phyloP scores from a whole-genome alignment of 2,329 filamentous ascomycete genomes.

The Didymella segeticola region DNA sequence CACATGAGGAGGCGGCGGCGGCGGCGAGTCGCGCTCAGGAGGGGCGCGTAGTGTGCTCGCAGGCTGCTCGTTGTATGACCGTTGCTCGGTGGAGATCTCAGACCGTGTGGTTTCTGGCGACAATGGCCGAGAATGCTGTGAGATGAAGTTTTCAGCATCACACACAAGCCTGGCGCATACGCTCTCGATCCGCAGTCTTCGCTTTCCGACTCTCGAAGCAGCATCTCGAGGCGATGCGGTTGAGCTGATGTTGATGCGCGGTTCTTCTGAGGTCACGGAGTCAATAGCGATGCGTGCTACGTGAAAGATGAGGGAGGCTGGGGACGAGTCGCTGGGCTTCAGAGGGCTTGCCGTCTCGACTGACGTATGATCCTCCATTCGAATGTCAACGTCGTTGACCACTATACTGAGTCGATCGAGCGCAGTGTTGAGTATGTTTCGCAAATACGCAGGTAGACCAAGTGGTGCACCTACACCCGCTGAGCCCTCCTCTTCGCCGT shows the following conservation, averaged over 20 bases:
- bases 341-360: constrained; percentile 61
- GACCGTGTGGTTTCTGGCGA: constrained; percentile 64
- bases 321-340: constrained; percentile 53
- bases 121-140: constrained; percentile 64
- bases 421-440: constrained; percentile 75
- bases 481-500: constrained; percentile 66
- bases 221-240: constrained; percentile 14
- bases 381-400: constrained; percentile 70
- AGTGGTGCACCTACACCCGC: constrained; percentile 75
- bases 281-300: constrained; percentile 71
- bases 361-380: constrained; percentile 63
- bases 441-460: constrained; percentile 73
- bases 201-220: constrained; percentile 67
- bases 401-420: constrained; percentile 73
- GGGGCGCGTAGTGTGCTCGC: constrained; percentile 1
- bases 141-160: constrained; percentile 70
- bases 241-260: constrained; percentile 31
- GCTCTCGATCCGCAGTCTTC: constrained; percentile 67
- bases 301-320: constrained; percentile 69
- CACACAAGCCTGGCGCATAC: constrained; percentile 71
- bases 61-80: constrained; percentile 26
- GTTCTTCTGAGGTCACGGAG: constrained; percentile 56
- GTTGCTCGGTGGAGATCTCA: constrained; percentile 31
- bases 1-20: background rate
- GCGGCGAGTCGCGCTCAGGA: background rate